These are phyloP conservation scores for Dictyostelium purpureum DNA, from an alignment of 78 protist genomes.

Conservation along the genomic window DNA sequence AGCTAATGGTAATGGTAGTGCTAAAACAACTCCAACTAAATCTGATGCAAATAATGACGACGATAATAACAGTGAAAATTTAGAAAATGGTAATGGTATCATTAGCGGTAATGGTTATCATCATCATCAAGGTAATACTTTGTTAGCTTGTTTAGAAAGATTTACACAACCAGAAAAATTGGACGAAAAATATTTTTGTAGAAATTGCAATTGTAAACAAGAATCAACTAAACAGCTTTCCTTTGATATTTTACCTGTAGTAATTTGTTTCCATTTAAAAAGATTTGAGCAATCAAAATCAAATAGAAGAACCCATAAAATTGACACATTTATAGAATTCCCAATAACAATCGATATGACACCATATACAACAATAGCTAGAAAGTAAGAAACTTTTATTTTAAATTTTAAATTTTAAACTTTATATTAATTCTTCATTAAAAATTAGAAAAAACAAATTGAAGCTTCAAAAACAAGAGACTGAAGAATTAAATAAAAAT, in stretches of 20 bases:
- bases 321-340: slow-evolving; percentile 76
- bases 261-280: slow-evolving; percentile 77
- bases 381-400: background rate
- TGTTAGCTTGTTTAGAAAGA: slow-evolving; percentile 70
- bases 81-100: background rate
- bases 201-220: slow-evolving; percentile 54
- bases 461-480: background rate
- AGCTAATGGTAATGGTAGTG: too few species aligned
- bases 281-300: slow-evolving; percentile 60
- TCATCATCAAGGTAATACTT: background rate
- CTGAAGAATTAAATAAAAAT: too few species aligned
- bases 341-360: slow-evolving; percentile 53
- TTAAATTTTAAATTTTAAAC: background rate
- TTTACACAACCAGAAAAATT: slow-evolving; percentile 83
- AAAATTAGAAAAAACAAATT: background rate
- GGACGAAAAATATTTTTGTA: slow-evolving; percentile 69
- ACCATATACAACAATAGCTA: slow-evolving; percentile 36
- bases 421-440: background rate
- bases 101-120: background rate
- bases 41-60: background rate
- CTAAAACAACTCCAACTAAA: background rate
- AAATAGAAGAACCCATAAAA: slow-evolving; percentile 68
- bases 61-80: background rate
- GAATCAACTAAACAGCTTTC: slow-evolving; percentile 78
- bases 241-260: slow-evolving; percentile 61